Percentiles rank a stretch among this genome's conserved stretches.
phyloP scores from a whole-genome alignment of 495 filamentous ascomycete genomes.

The Aspergillus mulundensis region DNA sequence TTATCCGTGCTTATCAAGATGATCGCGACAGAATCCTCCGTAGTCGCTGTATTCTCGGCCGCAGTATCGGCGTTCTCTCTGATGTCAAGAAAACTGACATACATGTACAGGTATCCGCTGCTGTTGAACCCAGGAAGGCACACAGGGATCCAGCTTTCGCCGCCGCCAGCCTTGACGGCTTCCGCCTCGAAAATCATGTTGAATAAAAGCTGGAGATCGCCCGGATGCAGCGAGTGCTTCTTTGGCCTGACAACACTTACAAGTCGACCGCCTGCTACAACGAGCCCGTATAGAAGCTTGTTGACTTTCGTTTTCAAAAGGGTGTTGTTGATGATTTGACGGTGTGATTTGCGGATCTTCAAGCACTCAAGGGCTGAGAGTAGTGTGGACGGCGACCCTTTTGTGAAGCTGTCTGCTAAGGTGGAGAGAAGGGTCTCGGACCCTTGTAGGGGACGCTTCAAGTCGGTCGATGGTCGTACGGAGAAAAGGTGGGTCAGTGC shows the following conservation, averaged over 20 bases:
- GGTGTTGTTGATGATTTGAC: slow-evolving; percentile 78
- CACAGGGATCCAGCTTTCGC: slow-evolving; percentile 96
- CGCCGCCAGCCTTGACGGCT: slow-evolving; percentile 80
- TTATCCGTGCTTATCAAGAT: slow-evolving; percentile 90
- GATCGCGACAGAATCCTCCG: slow-evolving; percentile 78
- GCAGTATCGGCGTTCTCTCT: slow-evolving; percentile 28
- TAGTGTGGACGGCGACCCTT: slow-evolving; percentile 82
- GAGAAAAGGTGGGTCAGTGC: slow-evolving; percentile 86
- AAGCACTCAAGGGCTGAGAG: slow-evolving; percentile 90
- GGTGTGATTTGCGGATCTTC: slow-evolving; percentile 78
- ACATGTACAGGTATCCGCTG: slow-evolving; percentile 97
- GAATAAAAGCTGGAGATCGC: slow-evolving; percentile 94
- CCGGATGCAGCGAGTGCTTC: slow-evolving; percentile 92
- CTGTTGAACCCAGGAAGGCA: slow-evolving; percentile 98
- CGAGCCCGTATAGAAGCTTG: slow-evolving; percentile 83
- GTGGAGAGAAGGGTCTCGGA: slow-evolving; percentile 89
- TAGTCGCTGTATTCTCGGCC: slow-evolving; percentile 35
- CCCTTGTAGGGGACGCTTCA: slow-evolving; percentile 88
- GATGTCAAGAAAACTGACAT: slow-evolving; percentile 80
- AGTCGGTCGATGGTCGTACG: slow-evolving; percentile 83
- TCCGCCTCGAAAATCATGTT: slow-evolving; percentile 99
- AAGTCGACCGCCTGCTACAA: slow-evolving; percentile 89
- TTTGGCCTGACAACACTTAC: slow-evolving; percentile 92
- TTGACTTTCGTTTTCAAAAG: slow-evolving; percentile 71
- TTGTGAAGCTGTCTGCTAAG: slow-evolving; percentile 89